Evolutionary conservation across 2,329 filamentous ascomycete genomes (phyloP), one percentile per base, ranked within the genome.

Genomic region (Fusarium hostae): DNA sequence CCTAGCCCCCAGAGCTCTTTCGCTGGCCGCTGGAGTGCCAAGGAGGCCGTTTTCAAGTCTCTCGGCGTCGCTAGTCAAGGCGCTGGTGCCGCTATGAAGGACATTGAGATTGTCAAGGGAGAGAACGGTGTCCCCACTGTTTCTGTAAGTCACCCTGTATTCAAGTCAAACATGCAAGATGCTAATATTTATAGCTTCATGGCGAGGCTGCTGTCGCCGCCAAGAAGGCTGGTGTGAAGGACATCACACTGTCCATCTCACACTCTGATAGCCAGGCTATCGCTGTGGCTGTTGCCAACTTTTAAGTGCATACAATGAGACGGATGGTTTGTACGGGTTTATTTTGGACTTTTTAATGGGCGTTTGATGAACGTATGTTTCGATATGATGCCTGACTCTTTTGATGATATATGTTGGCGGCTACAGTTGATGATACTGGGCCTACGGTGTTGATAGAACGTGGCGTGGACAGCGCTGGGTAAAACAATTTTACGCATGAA

Each of bases 41-140:
- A 99, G 86, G 96, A 99, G 84, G 96, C 96, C 32, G 95, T 99
- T 2, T 99, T 99, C 88, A 99, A 99, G 89, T 94, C 94, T 40
- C 87, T 99, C 18, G 94, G 95, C 74, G 95, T 98, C 16, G 84
- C 88, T 75, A 92, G 95, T 82, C 91, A 93, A 83, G 96, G 96
- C 68, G 95, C 92, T 13, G 96, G 97, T 72, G 95, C 96, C 66
- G 87, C 94, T 20, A 82, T 99, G 83, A 96, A 92, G 86, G 95
- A 98, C 44, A 99, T 99, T 84, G 97, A 99, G 84, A 95, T 99
- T 76, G 82, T 89, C 69, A 91, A 91, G 77, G 91, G 95, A 78
- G 90, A 92, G 73, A 92, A 89, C 48, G 96, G 96, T 64, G 94
- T 92, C 40, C 96, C 96, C 13, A 86, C 89, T 73, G 96, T 98